Evolutionary conservation across 78 protist genomes (phyloP).

Genomic region (Isochrysis galbana): DNA sequence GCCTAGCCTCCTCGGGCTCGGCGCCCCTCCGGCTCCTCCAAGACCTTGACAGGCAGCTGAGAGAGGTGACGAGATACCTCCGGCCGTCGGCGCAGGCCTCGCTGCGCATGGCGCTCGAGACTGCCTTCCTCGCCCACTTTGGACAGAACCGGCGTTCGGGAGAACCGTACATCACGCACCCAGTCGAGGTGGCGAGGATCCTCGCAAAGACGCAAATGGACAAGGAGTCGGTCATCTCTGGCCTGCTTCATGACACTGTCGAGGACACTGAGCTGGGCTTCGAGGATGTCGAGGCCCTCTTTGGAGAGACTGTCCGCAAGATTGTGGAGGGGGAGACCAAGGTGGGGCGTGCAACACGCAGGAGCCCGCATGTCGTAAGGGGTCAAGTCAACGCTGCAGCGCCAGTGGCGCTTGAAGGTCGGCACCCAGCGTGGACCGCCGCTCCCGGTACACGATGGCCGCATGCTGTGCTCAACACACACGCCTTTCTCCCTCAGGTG

Average conservation of each 20-base stretch:
- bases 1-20: background rate
- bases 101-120: background rate
- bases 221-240: background rate
- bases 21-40: background rate
- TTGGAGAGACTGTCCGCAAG: background rate
- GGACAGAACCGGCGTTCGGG: slow-evolving; percentile 14
- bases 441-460: too few relatives aligned
- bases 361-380: too few relatives aligned
- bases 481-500: too few relatives aligned
- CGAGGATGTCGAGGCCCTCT: background rate
- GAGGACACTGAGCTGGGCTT: slow-evolving; percentile 1
- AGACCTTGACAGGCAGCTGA: background rate
- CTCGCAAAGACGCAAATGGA: background rate
- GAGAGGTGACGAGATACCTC: background rate
- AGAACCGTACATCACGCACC: slow-evolving; percentile 31
- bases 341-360: too few relatives aligned
- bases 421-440: too few relatives aligned
- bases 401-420: too few relatives aligned
- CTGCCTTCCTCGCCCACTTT: background rate
- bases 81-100: background rate
- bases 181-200: slow-evolving; percentile 29
- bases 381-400: too few relatives aligned
- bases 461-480: too few relatives aligned
- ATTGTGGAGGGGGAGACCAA: slow-evolving; percentile 45
- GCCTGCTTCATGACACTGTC: slow-evolving; percentile 33